Conservation (phyloP, 208 protist species). For the Trichomonas vaginalis region DNA sequence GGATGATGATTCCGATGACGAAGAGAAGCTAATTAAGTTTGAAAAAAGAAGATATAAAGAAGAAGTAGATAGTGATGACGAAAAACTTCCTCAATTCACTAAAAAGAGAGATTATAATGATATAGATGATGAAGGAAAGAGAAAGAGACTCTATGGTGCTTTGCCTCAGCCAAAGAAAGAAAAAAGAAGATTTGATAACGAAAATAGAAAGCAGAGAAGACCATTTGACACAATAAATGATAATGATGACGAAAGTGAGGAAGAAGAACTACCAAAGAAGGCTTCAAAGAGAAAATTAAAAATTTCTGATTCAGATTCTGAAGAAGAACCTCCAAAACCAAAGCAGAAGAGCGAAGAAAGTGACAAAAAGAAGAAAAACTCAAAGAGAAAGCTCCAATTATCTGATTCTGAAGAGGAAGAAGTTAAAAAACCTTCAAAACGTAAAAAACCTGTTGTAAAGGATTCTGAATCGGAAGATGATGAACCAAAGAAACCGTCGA, state of each 20-base stretch:
- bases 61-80: neutral
- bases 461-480: neutral
- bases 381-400: neutral
- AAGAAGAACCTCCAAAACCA: neutral
- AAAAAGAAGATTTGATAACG: neutral
- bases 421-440: neutral
- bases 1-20: neutral
- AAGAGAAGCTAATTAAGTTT: neutral
- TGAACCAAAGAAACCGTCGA: neutral
- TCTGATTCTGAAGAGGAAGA: neutral
- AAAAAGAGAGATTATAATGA: neutral
- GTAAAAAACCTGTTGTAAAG: neutral
- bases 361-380: neutral
- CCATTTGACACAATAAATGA: neutral
- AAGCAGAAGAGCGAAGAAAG: neutral
- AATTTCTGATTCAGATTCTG: neutral
- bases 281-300: neutral
- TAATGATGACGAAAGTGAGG: neutral
- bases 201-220: neutral
- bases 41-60: neutral
- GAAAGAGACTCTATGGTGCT: neutral
- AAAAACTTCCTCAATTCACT: neutral
- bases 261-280: neutral
- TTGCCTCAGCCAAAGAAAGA: neutral
- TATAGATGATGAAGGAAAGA: neutral